Conservation (phyloP, 108 stramenopile species). For the Cyclotella kingstonii region DNA sequence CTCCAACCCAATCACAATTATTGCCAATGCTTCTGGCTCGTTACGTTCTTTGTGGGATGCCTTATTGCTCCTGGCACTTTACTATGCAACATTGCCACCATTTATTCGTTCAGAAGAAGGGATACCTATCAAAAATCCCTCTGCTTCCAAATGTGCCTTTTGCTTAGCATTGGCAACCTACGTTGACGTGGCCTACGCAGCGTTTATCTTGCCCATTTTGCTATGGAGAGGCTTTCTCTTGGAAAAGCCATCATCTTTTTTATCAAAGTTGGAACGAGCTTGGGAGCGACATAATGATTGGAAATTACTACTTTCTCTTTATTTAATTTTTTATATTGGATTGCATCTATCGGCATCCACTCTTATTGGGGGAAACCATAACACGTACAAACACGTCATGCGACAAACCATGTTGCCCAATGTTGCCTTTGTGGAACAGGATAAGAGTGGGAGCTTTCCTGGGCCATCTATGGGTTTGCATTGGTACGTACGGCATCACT, state of each 20-base stretch:
- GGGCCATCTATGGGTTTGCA: slow-evolving; percentile 68
- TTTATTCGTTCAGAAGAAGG: slow-evolving; percentile 5
- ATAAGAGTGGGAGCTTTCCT: slow-evolving; percentile 44
- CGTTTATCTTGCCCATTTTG: slow-evolving; percentile 50
- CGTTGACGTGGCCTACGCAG: slow-evolving; percentile 45
- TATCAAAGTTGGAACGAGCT: not conserved
- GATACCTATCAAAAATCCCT: slow-evolving; percentile 13
- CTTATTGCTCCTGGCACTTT: slow-evolving; percentile 40
- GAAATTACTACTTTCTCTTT: slow-evolving; percentile 21
- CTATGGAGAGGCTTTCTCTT: slow-evolving; percentile 29
- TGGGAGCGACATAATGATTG: slow-evolving; percentile 27
- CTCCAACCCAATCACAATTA: slow-evolving; percentile 54
- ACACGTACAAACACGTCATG: slow-evolving; percentile 13
- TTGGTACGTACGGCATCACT: slow-evolving; percentile 40
- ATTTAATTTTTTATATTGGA: slow-evolving; percentile 24
- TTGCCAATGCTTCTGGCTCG: slow-evolving; percentile 41
- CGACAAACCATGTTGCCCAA: slow-evolving; percentile 13
- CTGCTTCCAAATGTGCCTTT: slow-evolving; percentile 29
- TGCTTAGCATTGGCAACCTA: slow-evolving; percentile 59
- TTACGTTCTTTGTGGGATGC: slow-evolving; percentile 49
- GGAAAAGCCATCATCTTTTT: slow-evolving; percentile 3
- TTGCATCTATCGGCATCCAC: slow-evolving; percentile 33
- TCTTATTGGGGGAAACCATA: slow-evolving; percentile 23
- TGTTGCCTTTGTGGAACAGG: slow-evolving; percentile 33
- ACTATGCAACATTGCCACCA: slow-evolving; percentile 24